Evolutionary conservation across 371 early-diverging fungal genomes (phyloP).

Genomic region (Mucor mucedo): DNA sequence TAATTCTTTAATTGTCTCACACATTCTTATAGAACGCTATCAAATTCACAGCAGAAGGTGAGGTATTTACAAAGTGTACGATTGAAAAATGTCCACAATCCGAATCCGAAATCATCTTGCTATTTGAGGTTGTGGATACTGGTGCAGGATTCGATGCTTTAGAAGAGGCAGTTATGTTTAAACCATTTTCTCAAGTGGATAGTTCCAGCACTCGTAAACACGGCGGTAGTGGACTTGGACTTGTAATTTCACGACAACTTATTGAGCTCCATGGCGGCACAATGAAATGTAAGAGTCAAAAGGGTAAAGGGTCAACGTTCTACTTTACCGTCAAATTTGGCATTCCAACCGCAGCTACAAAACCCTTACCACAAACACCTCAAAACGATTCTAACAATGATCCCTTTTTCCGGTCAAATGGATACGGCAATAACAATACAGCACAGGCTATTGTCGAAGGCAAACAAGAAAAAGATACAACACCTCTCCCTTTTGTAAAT

Average conservation of each 20-base stretch:
- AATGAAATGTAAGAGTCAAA: slow-evolving; percentile 63
- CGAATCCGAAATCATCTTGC: slow-evolving; percentile 42
- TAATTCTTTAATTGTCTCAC: neutral
- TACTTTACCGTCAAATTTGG: slow-evolving; percentile 64
- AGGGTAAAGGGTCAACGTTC: slow-evolving; percentile 66
- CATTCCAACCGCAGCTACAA: slow-evolving; percentile 51
- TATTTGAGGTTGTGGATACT: slow-evolving; percentile 70
- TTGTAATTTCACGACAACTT: slow-evolving; percentile 64
- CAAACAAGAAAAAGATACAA: neutral
- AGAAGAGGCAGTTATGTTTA: slow-evolving; percentile 70
- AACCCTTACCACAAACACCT: slow-evolving; percentile 62
- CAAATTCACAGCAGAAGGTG: slow-evolving; percentile 67
- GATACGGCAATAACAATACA: slow-evolving; percentile 28
- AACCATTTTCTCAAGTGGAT: slow-evolving; percentile 72
- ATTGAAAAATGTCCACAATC: slow-evolving; percentile 36
- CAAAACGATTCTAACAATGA: slow-evolving; percentile 47
- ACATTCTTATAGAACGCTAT: slow-evolving; percentile 60
- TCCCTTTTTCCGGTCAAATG: slow-evolving; percentile 54
- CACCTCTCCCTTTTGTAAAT: slow-evolving; percentile 26
- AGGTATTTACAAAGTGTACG: slow-evolving; percentile 65
- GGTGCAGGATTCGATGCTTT: slow-evolving; percentile 67
- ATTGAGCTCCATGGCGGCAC: slow-evolving; percentile 68
- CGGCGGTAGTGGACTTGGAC: slow-evolving; percentile 70
- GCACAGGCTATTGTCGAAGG: slow-evolving; percentile 9
- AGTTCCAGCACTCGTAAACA: slow-evolving; percentile 71